Base-by-base conservation (phyloP, 2,329 filamentous ascomycete genomes). In the Arthrobotrys entomopaga region DNA sequence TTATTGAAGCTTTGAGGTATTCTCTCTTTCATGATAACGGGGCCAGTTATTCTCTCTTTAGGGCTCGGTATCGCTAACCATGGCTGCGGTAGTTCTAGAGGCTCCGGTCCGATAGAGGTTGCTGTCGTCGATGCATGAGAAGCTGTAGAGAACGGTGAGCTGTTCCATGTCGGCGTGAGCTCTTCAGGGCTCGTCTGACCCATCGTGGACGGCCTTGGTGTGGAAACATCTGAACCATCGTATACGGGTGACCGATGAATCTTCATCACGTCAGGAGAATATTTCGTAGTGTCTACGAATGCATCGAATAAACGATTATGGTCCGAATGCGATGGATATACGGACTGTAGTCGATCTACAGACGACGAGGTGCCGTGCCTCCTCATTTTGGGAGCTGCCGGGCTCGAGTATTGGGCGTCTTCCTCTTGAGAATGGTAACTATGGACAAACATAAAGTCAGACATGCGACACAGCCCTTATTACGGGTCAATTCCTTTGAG, bases 181-280 rank as follows among this genome's bases (percentile, higher is more conserved):
- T 34, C 57, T 16, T 20, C 34, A 16, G 57, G 40, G 20, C 20
- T 60, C n/a, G 20, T 10, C 13, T 48, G 20, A 4, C 40, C 42
- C 22, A 60, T 60, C 10, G 16, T 26, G n/a, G 42, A 10, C 22
- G 40, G 40, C 15, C 57, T 16, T 3, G 57, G 57, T 13, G 57
- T 60, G 2, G 57, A 49, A 2, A 13, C 20, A 34, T 60, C 42
- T 8, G 24, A 38, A 13, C 40, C 24, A 15, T 49, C 42, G 11
- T 50, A 48, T 15, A 43, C 42, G 19, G 43, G 57, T 15, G 57
- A 48, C 3, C 48, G 42, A 13, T 38, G 54, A 1, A 46, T 38
- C 19, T 42, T 60, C 42, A 48, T 48, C 8, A 60, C 57, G n/a
- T 60, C 57, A 8, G 57, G 57, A 11, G 57, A 60, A 50, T 49